Evolutionary conservation across 2,329 filamentous ascomycete genomes (phyloP).

Genomic region (Trichoderma sp.): DNA sequence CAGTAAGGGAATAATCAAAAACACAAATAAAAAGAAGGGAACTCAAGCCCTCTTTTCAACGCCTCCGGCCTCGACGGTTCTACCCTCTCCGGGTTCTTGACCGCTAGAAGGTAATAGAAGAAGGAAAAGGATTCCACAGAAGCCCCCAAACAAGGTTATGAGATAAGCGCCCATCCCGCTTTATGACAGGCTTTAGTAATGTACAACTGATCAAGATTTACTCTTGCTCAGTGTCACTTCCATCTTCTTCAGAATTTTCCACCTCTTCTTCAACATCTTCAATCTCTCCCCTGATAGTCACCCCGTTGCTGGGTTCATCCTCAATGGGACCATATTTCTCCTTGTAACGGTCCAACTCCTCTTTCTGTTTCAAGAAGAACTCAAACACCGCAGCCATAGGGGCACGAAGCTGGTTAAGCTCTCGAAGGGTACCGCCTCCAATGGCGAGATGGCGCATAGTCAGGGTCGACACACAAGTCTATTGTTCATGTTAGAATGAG

Average conservation of each 20-base stretch:
- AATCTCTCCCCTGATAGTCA: constrained; percentile 30
- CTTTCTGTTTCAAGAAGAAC: constrained; percentile 59
- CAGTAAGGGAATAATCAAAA: not conserved
- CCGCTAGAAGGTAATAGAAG: not conserved
- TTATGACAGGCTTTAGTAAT: not conserved
- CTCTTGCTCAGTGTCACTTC: constrained; percentile 32
- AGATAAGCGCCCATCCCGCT: not conserved
- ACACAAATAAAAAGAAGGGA: not conserved
- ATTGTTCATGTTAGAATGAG: not conserved
- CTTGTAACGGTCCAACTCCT: constrained; percentile 63
- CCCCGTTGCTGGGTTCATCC: constrained; percentile 24
- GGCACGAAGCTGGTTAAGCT: constrained; percentile 69
- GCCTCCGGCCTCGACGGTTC: not conserved
- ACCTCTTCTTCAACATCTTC: constrained; percentile 22
- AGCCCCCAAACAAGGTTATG: not conserved
- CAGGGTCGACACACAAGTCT: constrained; percentile 81
- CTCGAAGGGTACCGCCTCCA: constrained; percentile 60
- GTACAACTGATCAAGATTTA: not conserved
- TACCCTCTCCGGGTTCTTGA: not conserved
- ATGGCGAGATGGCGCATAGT: constrained; percentile 74
- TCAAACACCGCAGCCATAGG: constrained; percentile 73
- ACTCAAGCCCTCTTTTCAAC: not conserved
- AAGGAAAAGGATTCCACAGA: not conserved
- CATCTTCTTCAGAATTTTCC: constrained; percentile 13
- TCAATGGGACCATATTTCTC: constrained; percentile 48